Evolutionary conservation across 169 alveolate genomes (phyloP), one percentile per base, ranked within the genome.

Genomic region (Plasmodium vinckei): DNA sequence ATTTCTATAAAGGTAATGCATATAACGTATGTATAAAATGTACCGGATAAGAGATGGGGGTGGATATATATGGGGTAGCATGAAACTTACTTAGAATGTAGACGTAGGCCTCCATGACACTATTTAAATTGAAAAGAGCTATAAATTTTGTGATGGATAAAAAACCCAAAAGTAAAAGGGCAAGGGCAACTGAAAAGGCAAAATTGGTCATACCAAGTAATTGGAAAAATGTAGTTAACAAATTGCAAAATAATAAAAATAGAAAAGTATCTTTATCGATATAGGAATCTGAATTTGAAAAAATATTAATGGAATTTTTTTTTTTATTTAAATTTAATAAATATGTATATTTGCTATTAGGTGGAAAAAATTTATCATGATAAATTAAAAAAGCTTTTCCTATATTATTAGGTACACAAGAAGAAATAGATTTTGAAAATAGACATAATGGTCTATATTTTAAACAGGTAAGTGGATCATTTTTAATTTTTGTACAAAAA

Each of bases 131-230:
- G 47, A 77, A 63, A 73, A 54, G 67, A 49, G 73, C 46, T 39
- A 89, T 72, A 47, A 93, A 88, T 88, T 93, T 95, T 39, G 92
- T 86, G 49, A 89, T 93, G 15, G 92, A 59, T 46, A 93, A 69
- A 54, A 91, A 93, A 2, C 92, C 92, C 10, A 89, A 69, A 21
- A 93, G 72, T 23, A 93, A 57, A 57, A 93, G 89, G 1, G 91
- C 82, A 27, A 93, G 68, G 54, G 94, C 89, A 13, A 95, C 87
- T 53, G 93, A 79, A 60, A 93, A 92, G 1, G 96, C 93, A 69
- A 93, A 93, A 65, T 88, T 91, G 0, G 94, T 91, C 42, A 93
- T 42, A 1, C 96, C 96, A 21, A 77, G 59, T 27, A 92, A 42
- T 61, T 91, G 95, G 57, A 93, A 87, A 5, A 65, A 39, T 12